phyloP scores from a whole-genome alignment of 2,329 filamentous ascomycete genomes.

The Beauveria brongniartii region DNA sequence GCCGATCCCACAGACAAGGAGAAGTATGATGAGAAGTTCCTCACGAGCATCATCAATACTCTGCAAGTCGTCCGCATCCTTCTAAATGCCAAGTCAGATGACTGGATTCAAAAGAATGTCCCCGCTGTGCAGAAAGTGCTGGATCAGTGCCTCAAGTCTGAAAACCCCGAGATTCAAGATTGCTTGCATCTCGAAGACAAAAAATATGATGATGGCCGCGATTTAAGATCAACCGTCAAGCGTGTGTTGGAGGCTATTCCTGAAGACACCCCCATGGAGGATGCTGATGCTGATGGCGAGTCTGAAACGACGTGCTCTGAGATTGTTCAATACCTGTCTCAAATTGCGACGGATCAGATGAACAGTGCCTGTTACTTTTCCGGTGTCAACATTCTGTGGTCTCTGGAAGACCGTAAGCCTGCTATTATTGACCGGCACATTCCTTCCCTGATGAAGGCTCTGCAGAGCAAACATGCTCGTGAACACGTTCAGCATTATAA shows the following conservation, averaged over 20 bases:
- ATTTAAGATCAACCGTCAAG: conserved; percentile 67
- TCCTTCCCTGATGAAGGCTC: conserved; percentile 78
- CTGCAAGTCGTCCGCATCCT: conserved; percentile 87
- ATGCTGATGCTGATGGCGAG: conserved; percentile 76
- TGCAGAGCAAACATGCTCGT: conserved; percentile 84
- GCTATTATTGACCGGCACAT: conserved; percentile 88
- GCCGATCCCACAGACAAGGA: conserved; percentile 56
- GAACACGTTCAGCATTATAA: conserved; percentile 81
- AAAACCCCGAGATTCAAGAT: conserved; percentile 88
- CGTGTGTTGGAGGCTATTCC: conserved; percentile 85
- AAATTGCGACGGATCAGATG: conserved; percentile 81
- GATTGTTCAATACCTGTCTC: conserved; percentile 75
- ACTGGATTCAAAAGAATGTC: conserved; percentile 81
- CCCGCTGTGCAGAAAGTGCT: conserved; percentile 75
- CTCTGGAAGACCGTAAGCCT: conserved; percentile 74
- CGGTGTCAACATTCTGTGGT: conserved; percentile 90
- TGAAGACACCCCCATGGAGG: conserved; percentile 61
- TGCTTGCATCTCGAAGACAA: conserved; percentile 72
- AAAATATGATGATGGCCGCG: conserved; percentile 59
- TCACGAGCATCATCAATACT: conserved; percentile 85
- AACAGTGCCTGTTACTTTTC: conserved; percentile 74
- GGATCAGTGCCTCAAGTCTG: conserved; percentile 80
- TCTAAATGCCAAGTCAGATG: conserved; percentile 76
- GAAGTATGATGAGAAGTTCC: conserved; percentile 73
- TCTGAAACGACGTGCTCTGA: conserved; percentile 76